Evolutionary conservation across 2,329 filamentous ascomycete genomes (phyloP).

Genomic region (Myriosclerotinia duriaeana): DNA sequence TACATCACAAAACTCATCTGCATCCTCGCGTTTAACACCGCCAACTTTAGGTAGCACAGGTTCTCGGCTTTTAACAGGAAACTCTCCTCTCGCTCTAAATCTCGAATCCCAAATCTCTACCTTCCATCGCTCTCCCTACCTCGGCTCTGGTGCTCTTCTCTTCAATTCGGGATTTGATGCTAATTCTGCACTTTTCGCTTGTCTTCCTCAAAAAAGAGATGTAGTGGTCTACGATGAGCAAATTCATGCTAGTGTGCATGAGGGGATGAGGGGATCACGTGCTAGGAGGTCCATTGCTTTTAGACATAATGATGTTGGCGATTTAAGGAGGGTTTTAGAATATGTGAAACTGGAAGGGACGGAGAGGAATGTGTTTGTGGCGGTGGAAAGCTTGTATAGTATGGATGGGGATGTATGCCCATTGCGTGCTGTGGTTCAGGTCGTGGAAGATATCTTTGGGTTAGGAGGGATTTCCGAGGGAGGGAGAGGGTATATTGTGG

Average conservation of each 20-base stretch:
- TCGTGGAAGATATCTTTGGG: slow-evolving; percentile 41
- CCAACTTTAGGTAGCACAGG: slow-evolving; percentile 45
- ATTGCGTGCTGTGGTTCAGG: slow-evolving; percentile 42
- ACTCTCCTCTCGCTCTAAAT: slow-evolving; percentile 58
- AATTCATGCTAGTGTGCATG: slow-evolving; percentile 64
- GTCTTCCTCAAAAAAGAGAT: slow-evolving; percentile 53
- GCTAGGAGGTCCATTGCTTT: slow-evolving; percentile 50
- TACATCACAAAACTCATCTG: no score
- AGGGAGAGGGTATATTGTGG: slow-evolving; percentile 50
- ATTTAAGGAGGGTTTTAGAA: slow-evolving; percentile 38
- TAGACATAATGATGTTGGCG: slow-evolving; percentile 53
- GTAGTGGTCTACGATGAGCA: slow-evolving; percentile 63
- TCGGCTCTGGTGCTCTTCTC: slow-evolving; percentile 56
- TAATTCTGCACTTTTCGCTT: slow-evolving; percentile 52
- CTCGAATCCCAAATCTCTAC: slow-evolving; percentile 57
- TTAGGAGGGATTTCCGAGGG: slow-evolving; percentile 22
- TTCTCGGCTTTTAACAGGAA: slow-evolving; percentile 64
- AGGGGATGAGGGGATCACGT: slow-evolving; percentile 44
- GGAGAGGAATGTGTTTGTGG: slow-evolving; percentile 42
- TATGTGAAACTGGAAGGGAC: slow-evolving; percentile 29
- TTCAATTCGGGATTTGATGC: slow-evolving; percentile 60
- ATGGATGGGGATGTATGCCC: slow-evolving; percentile 51
- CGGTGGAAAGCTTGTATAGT: slow-evolving; percentile 48
- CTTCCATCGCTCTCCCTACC: slow-evolving; percentile 61
- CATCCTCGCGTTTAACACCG: neutral